Evolutionary conservation across 495 filamentous ascomycete species (phyloP).

Genomic region (Letharia columbiana): DNA sequence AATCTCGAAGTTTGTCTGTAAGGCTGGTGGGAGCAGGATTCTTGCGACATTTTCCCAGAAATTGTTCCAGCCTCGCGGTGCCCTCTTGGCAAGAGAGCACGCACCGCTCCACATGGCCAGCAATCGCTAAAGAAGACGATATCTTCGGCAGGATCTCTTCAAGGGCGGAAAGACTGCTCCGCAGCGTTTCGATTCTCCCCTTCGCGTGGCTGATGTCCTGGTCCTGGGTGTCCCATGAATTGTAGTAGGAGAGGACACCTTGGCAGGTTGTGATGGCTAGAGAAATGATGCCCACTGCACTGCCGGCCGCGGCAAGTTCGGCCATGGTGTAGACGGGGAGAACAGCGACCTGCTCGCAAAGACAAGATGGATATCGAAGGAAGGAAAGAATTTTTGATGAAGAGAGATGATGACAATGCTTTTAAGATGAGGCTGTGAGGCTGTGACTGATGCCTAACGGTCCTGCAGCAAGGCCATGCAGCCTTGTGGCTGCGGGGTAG

Average conservation of each 20-base stretch:
- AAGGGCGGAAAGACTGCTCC: neutral
- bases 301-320: neutral
- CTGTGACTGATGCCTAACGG: neutral
- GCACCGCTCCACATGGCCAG: neutral
- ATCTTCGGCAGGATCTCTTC: neutral
- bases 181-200: neutral
- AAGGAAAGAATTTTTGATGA: neutral
- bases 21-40: neutral
- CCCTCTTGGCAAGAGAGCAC: neutral
- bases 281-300: neutral
- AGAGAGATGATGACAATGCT: neutral
- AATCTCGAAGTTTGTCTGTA: neutral
- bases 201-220: neutral
- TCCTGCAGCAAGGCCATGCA: neutral
- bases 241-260: neutral
- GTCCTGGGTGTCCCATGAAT: neutral
- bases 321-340: neutral
- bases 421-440: neutral
- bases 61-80: neutral
- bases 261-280: neutral
- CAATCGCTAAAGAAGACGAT: neutral
- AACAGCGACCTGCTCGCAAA: neutral
- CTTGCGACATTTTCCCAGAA: neutral
- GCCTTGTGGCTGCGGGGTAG: neutral
- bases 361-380: neutral